Evolutionary conservation across 169 alveolate genomes (phyloP).

Genomic region (Plasmodium berghei): DNA sequence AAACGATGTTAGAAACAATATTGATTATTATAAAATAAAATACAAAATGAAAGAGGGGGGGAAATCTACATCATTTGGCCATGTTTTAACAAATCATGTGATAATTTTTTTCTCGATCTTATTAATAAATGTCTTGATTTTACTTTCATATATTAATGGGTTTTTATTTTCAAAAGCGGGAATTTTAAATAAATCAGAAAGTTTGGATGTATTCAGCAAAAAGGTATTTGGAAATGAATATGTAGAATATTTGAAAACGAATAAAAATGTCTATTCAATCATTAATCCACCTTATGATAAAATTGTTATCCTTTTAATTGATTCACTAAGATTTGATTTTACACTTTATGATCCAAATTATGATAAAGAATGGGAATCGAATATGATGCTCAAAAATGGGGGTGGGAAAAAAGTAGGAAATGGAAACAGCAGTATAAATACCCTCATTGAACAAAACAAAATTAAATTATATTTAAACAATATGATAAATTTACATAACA

Average conservation of each 20-base stretch:
- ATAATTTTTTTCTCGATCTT: conserved; percentile 29
- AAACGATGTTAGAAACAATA: too few relatives aligned
- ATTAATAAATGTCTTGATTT: conserved; percentile 28
- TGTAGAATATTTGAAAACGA: conserved; percentile 33
- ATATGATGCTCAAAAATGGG: conserved; percentile 1
- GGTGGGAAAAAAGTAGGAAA: not conserved
- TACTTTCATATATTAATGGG: conserved; percentile 60
- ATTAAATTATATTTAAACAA: conserved; percentile 74
- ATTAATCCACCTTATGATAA: conserved; percentile 77
- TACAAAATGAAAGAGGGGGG: conserved; percentile 9
- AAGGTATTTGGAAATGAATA: conserved; percentile 71
- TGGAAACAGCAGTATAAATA: conserved; percentile 25
- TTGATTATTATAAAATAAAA: not conserved
- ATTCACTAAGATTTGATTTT: conserved; percentile 81
- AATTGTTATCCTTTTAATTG: conserved; percentile 72
- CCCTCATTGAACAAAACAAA: not conserved
- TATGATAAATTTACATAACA: conserved; percentile 63
- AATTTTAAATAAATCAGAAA: conserved; percentile 46
- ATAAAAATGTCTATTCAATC: conserved; percentile 46
- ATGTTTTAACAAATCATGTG: conserved; percentile 28
- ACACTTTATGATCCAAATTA: conserved; percentile 79
- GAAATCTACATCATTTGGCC: conserved; percentile 4
- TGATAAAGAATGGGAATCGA: conserved; percentile 9
- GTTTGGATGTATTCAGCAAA: conserved; percentile 40
- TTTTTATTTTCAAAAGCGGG: conserved; percentile 48